phyloP scores from a whole-genome alignment of 768 basidiomycete species.

The Rhizopogon vulgaris region DNA sequence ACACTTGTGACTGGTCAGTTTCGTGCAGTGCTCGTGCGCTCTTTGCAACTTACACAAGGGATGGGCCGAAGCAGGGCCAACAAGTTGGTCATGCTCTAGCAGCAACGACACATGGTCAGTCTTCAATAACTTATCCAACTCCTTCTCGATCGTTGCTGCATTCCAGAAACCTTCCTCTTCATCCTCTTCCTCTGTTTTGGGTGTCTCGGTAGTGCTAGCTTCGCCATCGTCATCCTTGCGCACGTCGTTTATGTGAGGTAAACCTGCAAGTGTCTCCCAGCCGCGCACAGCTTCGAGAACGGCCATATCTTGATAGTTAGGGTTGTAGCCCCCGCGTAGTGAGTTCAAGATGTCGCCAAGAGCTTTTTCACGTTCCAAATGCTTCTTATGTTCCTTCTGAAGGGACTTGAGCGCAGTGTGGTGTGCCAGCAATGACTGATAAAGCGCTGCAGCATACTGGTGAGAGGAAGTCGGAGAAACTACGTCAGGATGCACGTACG shows the following conservation, averaged over 20 bases:
- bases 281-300: constrained; percentile 95
- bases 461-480: not conserved
- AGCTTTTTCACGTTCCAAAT: constrained; percentile 67
- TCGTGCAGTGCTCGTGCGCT: not conserved
- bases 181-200: constrained; percentile 34
- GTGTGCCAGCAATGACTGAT: constrained; percentile 66
- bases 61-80: constrained; percentile 40
- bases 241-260: constrained; percentile 69
- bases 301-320: constrained; percentile 99
- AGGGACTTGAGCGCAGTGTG: constrained; percentile 73
- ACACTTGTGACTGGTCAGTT: constrained; percentile 44
- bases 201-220: constrained; percentile 14
- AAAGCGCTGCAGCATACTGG: constrained; percentile 56
- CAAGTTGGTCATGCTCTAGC: constrained; percentile 69
- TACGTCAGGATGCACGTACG: constrained; percentile 43
- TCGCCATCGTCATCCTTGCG: constrained; percentile 41
- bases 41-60: constrained; percentile 47
- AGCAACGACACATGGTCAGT: constrained; percentile 72
- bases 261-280: constrained; percentile 71
- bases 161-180: constrained; percentile 59
- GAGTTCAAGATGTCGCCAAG: constrained; percentile 80
- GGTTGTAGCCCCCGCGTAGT: constrained; percentile 85
- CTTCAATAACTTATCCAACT: constrained; percentile 51
- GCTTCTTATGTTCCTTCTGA: constrained; percentile 61
- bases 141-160: constrained; percentile 47